These are phyloP conservation scores for Beauveria bassiana DNA, from an alignment of 2,329 filamentous ascomycete species.

Conservation along the genomic window DNA sequence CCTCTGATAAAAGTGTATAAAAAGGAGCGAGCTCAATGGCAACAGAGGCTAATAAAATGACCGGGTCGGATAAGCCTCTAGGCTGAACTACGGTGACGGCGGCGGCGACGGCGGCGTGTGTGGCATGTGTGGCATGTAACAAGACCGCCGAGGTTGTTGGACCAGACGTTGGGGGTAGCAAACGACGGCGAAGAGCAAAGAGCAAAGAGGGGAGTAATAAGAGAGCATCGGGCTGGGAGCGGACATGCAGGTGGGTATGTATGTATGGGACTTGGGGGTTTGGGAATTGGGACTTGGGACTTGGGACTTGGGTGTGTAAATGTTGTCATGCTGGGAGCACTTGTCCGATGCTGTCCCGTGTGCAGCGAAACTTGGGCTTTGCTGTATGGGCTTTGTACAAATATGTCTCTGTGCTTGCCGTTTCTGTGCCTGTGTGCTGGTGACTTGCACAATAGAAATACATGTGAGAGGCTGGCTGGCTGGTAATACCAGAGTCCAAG, in stretches of 20 bases:
- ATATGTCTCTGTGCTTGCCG: neutral
- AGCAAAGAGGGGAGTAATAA: constrained; percentile 13
- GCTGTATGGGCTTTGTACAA: neutral
- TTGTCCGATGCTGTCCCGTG: neutral
- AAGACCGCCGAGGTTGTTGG: neutral
- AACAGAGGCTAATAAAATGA: neutral
- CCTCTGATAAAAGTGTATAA: neutral
- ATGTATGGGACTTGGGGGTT: neutral
- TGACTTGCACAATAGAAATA: constrained; percentile 8
- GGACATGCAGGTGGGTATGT: constrained; percentile 8
- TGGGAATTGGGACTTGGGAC: neutral
- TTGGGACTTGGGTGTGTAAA: neutral
- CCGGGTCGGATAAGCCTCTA: neutral
- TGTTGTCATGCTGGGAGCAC: neutral
- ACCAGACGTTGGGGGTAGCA: constrained; percentile 9
- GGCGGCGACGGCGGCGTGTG: neutral
- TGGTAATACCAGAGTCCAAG: constrained; percentile 4
- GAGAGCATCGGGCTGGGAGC: neutral
- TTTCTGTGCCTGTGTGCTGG: neutral
- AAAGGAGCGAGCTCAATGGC: neutral
- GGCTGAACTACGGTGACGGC: neutral
- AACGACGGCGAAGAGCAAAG: constrained; percentile 12
- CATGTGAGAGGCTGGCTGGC: constrained; percentile 1
- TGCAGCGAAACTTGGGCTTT: neutral
- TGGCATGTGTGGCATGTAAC: neutral